Evolutionary conservation across 257 asterid species (phyloP).

Genomic region (Solanum verrucosum): DNA sequence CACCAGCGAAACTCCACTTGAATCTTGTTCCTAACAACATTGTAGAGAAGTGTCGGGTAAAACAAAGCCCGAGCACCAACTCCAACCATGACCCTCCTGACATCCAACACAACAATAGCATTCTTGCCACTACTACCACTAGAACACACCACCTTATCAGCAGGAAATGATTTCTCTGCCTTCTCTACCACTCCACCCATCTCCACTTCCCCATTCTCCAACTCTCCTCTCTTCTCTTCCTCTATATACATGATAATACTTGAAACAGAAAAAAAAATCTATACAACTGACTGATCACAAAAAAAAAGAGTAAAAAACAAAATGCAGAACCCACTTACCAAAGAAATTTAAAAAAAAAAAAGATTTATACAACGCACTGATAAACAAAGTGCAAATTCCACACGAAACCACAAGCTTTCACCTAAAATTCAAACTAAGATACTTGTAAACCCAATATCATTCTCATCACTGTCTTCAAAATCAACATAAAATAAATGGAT

Average conservation of each 20-base stretch:
- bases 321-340: neutral
- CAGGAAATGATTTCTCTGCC: neutral
- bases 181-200: slow-evolving; percentile 5
- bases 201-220: slow-evolving; percentile 6
- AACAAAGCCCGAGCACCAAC: slow-evolving; percentile 43
- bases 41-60: slow-evolving; percentile 46
- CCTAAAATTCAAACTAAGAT: neutral
- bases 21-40: slow-evolving; percentile 43
- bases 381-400: too few relatives aligned
- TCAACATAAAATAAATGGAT: neutral
- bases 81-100: slow-evolving; percentile 34
- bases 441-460: neutral
- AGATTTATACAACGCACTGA: neutral
- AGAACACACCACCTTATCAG: neutral
- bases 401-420: neutral
- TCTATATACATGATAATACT: slow-evolving; percentile 36
- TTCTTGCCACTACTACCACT: neutral
- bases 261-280: neutral
- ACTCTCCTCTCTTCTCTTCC: slow-evolving; percentile 20
- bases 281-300: neutral
- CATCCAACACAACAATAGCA: slow-evolving; percentile 13
- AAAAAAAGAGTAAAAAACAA: neutral
- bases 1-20: slow-evolving; percentile 52
- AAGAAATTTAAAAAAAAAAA: neutral
- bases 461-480: neutral